phyloP scores from a whole-genome alignment of 2,329 filamentous ascomycete species.

The Colletotrichum horii region DNA sequence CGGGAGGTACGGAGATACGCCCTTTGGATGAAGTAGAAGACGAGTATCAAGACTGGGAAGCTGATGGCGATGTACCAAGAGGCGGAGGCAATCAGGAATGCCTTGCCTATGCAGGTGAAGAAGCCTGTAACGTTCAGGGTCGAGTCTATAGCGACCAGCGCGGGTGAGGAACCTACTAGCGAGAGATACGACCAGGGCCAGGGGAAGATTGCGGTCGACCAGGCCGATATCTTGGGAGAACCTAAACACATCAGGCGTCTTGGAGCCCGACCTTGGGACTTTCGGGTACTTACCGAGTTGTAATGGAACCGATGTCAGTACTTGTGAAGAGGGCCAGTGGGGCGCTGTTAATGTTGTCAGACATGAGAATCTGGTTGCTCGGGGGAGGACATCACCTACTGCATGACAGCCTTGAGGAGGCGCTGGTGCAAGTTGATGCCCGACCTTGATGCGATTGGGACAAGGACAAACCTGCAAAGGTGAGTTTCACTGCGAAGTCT shows the following conservation, averaged over 20 bases:
- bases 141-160: neutral
- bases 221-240: constrained; percentile 30
- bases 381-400: neutral
- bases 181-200: constrained; percentile 25
- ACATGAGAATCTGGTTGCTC: neutral
- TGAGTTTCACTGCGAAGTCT: neutral
- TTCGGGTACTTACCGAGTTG: constrained; percentile 25
- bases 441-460: constrained; percentile 9
- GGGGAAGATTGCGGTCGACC: constrained; percentile 27
- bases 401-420: constrained; percentile 16
- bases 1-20: constrained; percentile 48
- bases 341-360: neutral
- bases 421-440: constrained; percentile 14
- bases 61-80: constrained; percentile 45
- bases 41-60: constrained; percentile 29
- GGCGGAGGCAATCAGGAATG: constrained; percentile 42
- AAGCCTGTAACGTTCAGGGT: constrained; percentile 2
- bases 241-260: neutral
- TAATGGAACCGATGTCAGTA: constrained; percentile 27
- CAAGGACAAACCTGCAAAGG: constrained; percentile 6
- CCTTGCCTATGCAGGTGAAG: constrained; percentile 36
- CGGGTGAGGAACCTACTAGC: neutral
- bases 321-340: constrained; percentile 21
- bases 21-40: constrained; percentile 37
- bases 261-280: neutral